A percentile compares a stretch with the other conserved stretches of the same genome.
Evolutionary conservation across 768 basidiomycete genomes (phyloP).

Genomic region (Suillus americanus): DNA sequence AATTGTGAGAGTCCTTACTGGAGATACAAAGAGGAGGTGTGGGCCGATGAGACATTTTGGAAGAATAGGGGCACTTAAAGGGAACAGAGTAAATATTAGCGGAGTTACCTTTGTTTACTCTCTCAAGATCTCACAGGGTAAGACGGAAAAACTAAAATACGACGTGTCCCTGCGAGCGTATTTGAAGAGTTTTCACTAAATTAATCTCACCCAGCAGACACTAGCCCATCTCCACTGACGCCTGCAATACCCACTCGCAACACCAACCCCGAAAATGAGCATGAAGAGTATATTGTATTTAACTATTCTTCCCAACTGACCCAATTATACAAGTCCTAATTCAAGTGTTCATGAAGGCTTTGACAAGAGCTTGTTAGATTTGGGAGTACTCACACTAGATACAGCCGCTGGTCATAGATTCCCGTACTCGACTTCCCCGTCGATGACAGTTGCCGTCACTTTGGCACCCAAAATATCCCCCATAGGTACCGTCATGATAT

Average conservation of each 20-base stretch:
- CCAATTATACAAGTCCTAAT: neutral
- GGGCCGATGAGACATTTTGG: too few relatives aligned
- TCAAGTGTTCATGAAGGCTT: neutral
- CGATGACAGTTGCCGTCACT: conserved; percentile 73
- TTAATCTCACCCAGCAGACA: neutral
- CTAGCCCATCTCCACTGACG: neutral
- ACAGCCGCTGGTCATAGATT: conserved; percentile 17
- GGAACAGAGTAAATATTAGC: too few relatives aligned
- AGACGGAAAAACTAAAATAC: neutral
- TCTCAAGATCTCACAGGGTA: too few relatives aligned
- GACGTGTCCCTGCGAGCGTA: neutral
- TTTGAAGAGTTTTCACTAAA: neutral
- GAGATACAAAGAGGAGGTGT: too few relatives aligned
- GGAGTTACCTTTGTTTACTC: too few relatives aligned
- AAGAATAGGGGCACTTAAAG: too few relatives aligned
- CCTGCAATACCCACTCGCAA: neutral
- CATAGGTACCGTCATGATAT: conserved; percentile 69
- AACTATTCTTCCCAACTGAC: neutral
- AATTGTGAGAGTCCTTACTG: too few relatives aligned
- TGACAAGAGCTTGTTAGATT: neutral
- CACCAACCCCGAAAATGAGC: neutral
- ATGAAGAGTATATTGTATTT: neutral
- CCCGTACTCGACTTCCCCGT: conserved; percentile 70
- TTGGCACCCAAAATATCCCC: conserved; percentile 63
- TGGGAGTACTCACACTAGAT: neutral